Base-by-base conservation (phyloP, 2,329 filamentous ascomycete species). In the Sporothrix variecibatus region DNA sequence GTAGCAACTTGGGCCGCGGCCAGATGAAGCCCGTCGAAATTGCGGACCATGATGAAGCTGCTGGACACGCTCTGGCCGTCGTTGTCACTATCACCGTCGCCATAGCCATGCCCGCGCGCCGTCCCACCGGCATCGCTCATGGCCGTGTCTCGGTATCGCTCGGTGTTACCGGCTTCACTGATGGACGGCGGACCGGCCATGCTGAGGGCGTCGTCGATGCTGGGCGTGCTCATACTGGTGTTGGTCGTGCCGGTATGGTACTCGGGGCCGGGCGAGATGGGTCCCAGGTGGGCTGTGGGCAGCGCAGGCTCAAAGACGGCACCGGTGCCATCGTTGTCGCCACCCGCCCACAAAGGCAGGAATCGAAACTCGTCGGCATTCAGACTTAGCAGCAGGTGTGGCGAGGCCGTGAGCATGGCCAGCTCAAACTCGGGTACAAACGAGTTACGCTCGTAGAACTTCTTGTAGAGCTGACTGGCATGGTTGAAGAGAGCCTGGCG, bases 341-440 rank as follows among this genome's bases (percentile, higher is more conserved):
- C 91, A 3, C 87, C 90, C 0, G 89, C 90, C 90, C 90, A 93
- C 3, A 92, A 82, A 0, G 91, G 90, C 2, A 93, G 83, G 76
- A 86, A 92, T 73, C 87, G 87, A 76, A 88, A 86, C 81, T 93
- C 91, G 1, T 87, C 3, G 8, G 88, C 84, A 0, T 82, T 81
- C 1, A 93, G 83, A 5, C 83, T 85, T 0, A 90, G 83, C 0
- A 91, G 80, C 31, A 88, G 76, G 76, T 88, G 85, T 2, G 81
- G 80, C 0, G 83, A 85, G 3, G 68, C 46, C 3, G 84, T 76
- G 17, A 78, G 79, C 34, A 83, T 79, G 1, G 79, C 78, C 2
- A 83, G 80, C 38, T 83, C 80, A 15, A 82, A 77, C 3, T 81
- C 80, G 34, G 74, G 71, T 0, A 23, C 23, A 34, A 72, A 68